Evolutionary conservation across 306 rosid species (phyloP).

Genomic region (Biancaea sappan): DNA sequence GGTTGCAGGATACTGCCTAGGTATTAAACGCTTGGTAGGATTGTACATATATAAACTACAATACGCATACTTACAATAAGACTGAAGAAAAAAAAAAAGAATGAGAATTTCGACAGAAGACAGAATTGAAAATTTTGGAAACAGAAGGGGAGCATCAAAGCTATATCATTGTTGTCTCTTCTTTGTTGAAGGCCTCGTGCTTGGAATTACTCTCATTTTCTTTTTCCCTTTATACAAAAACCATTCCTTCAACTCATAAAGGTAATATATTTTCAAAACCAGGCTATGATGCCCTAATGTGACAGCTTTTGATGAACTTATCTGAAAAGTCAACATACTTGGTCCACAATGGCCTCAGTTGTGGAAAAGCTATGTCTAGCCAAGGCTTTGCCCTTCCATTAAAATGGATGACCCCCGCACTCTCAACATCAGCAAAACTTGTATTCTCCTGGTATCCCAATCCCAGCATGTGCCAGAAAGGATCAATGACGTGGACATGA

Average conservation of each 20-base stretch:
- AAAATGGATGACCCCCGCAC: conserved; percentile 88
- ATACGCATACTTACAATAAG: conserved; percentile 41
- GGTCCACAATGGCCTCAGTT: conserved; percentile 74
- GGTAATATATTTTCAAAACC: conserved; percentile 39
- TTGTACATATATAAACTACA: conserved; percentile 28
- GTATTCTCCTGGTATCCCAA: conserved; percentile 96
- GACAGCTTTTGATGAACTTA: conserved; percentile 90
- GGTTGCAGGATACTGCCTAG: conserved; percentile 21
- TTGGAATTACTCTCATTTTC: conserved; percentile 52
- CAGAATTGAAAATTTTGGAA: conserved; percentile 32
- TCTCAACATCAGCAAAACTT: conserved; percentile 66
- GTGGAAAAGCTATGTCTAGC: conserved; percentile 94
- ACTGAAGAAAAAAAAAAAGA: conserved; percentile 46
- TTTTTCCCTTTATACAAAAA: conserved; percentile 41
- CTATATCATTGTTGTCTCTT: conserved; percentile 40
- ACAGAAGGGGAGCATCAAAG: conserved; percentile 43
- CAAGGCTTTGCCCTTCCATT: conserved; percentile 99
- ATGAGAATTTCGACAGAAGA: conserved; percentile 46
- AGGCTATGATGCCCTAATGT: conserved; percentile 66
- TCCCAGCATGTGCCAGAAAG: conserved; percentile 99
- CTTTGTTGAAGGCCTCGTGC: conserved; percentile 43
- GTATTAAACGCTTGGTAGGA: conserved; percentile 17
- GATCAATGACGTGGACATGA: conserved; percentile 78
- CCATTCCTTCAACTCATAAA: conserved; percentile 45
- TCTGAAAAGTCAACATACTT: conserved; percentile 85